These are phyloP conservation scores for Ceratopteris richardii DNA, from an alignment of 75 land plant species.

Conservation along the genomic window DNA sequence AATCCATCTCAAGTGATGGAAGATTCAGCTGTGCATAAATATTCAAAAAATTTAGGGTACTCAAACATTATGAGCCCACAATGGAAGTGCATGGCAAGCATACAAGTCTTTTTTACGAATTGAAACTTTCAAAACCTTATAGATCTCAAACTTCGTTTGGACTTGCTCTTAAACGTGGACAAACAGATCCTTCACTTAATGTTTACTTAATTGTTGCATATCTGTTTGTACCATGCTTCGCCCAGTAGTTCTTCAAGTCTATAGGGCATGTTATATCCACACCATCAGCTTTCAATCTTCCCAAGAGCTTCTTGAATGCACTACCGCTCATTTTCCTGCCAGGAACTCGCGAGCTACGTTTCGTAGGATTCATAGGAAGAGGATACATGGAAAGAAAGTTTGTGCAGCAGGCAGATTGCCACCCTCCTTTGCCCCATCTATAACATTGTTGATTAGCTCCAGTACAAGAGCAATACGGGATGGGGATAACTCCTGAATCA, in stretches of 20 bases:
- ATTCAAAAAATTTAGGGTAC: no score
- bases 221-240: constrained; percentile 64
- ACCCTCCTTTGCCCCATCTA: constrained; percentile 73
- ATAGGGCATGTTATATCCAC: constrained; percentile 41
- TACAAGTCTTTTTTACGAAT: no score
- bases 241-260: constrained; percentile 57
- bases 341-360: constrained; percentile 44
- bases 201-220: constrained; percentile 49
- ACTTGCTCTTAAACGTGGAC: no score
- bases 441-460: constrained; percentile 49
- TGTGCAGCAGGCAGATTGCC: constrained; percentile 70
- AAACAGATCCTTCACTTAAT: no score
- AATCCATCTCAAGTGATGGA: no score
- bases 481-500: neutral
- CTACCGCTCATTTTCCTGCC: constrained; percentile 71
- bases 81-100: no score
- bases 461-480: constrained; percentile 62
- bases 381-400: constrained; percentile 53
- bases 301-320: constrained; percentile 49
- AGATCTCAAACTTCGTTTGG: no score
- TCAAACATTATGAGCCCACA: no score
- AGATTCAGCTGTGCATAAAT: no score
- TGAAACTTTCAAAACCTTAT: no score
- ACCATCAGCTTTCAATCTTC: constrained; percentile 44
- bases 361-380: constrained; percentile 50